Conservation (phyloP, 2,329 filamentous ascomycete species). For the Camillea tinctor region DNA sequence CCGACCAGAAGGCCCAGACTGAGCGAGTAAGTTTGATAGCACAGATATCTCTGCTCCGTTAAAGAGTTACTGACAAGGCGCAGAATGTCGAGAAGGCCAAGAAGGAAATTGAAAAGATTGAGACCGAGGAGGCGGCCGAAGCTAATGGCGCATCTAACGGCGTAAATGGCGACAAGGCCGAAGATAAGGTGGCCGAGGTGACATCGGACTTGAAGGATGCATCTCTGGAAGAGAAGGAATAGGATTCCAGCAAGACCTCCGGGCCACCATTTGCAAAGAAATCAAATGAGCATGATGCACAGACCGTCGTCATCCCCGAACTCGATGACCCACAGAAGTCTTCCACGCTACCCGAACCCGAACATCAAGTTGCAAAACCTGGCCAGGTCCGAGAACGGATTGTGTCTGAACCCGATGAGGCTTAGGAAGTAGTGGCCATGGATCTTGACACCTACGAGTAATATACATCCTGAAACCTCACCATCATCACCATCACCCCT, state of each 20-base stretch:
- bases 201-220: slow-evolving; percentile 51
- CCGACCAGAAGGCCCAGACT: slow-evolving; percentile 85
- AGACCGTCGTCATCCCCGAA: neutral
- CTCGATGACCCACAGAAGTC: neutral
- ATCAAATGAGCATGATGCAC: slow-evolving; percentile 1
- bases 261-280: slow-evolving; percentile 4
- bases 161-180: slow-evolving; percentile 46
- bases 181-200: slow-evolving; percentile 53
- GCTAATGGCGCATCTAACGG: slow-evolving; percentile 45
- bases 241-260: slow-evolving; percentile 28
- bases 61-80: slow-evolving; percentile 28
- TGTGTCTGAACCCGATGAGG: slow-evolving; percentile 2
- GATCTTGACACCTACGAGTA: slow-evolving; percentile 4
- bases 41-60: neutral
- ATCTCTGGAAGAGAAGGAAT: slow-evolving; percentile 51
- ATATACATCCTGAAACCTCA: slow-evolving; percentile 9
- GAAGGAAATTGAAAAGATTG: slow-evolving; percentile 89
- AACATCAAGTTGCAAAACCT: neutral
- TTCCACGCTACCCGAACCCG: no score
- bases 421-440: slow-evolving; percentile 1
- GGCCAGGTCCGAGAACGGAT: slow-evolving; percentile 3
- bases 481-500: neutral
- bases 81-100: slow-evolving; percentile 97
- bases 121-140: slow-evolving; percentile 61
- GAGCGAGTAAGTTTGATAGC: slow-evolving; percentile 69